Percentiles rank a stretch among this genome's conserved stretches.
Conservation (phyloP, 2,329 filamentous ascomycete species). For the Fusarium euwallaceae region DNA sequence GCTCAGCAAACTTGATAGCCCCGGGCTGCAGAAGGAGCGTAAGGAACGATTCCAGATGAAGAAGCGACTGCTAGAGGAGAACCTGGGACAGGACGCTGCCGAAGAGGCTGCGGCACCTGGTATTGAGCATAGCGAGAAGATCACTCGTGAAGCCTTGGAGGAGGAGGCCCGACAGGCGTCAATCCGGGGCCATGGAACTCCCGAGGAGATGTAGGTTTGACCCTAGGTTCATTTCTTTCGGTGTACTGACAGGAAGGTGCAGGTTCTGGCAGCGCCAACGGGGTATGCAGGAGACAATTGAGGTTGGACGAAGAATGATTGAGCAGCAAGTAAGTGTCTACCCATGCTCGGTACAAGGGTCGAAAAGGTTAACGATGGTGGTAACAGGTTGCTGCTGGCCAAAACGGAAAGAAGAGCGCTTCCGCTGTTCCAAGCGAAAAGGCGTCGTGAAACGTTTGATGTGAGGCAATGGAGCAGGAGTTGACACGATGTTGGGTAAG, state of each 20-base stretch:
- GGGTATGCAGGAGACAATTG: conserved; percentile 68
- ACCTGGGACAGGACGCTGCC: conserved; percentile 69
- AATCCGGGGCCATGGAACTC: conserved; percentile 61
- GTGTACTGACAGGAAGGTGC: conserved; percentile 35
- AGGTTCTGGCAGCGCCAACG: conserved; percentile 75
- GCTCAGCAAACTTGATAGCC: conserved; percentile 85
- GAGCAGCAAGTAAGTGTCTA: conserved; percentile 54
- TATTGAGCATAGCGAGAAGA: conserved; percentile 68
- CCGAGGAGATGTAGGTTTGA: conserved; percentile 63
- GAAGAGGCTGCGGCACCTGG: conserved; percentile 62
- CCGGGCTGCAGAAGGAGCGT: conserved; percentile 86
- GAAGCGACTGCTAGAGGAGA: conserved; percentile 83
- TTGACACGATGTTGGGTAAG: not conserved
- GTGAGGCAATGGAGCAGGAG: not conserved
- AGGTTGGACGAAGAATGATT: conserved; percentile 68
- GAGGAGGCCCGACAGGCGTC: conserved; percentile 70
- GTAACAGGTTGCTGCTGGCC: conserved; percentile 25
- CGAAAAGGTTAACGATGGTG: conserved; percentile 16
- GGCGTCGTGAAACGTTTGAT: conserved; percentile 23
- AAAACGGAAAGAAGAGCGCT: conserved; percentile 29
- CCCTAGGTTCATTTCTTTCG: not conserved
- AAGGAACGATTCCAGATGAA: conserved; percentile 84
- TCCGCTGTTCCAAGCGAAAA: conserved; percentile 39
- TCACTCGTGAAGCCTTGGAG: conserved; percentile 74
- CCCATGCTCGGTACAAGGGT: not conserved